A percentile compares a stretch with the other conserved stretches of the same genome.
phyloP scores from a whole-genome alignment of 2,329 filamentous ascomycete species.

The Colletotrichum truncatum region DNA sequence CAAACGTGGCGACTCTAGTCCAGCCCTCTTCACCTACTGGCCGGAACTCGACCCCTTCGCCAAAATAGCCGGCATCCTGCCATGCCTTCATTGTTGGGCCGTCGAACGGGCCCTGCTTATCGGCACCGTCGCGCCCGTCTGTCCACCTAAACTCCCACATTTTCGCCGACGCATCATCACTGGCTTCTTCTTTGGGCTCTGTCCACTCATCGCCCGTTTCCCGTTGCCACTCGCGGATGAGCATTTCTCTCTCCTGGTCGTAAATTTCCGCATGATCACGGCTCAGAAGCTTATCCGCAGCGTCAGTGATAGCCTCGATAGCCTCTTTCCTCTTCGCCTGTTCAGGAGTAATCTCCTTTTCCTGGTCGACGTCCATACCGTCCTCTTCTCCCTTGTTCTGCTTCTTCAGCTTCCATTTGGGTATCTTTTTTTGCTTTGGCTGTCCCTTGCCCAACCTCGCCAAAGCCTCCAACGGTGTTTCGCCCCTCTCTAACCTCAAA shows the following conservation, averaged over 20 bases:
- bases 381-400: slow-evolving; percentile 62
- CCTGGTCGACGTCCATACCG: slow-evolving; percentile 76
- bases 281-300: slow-evolving; percentile 86
- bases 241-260: slow-evolving; percentile 83
- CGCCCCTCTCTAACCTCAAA: slow-evolving; percentile 75
- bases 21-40: slow-evolving; percentile 65
- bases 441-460: slow-evolving; percentile 79
- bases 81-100: slow-evolving; percentile 87
- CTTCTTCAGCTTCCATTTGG: slow-evolving; percentile 77
- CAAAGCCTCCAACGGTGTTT: slow-evolving; percentile 89
- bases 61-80: slow-evolving; percentile 93
- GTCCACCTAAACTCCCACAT: slow-evolving; percentile 96
- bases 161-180: slow-evolving; percentile 36
- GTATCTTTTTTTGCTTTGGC: slow-evolving; percentile 63
- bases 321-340: slow-evolving; percentile 75
- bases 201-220: slow-evolving; percentile 90
- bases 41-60: slow-evolving; percentile 85
- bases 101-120: slow-evolving; percentile 88
- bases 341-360: slow-evolving; percentile 70
- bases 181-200: slow-evolving; percentile 50
- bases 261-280: slow-evolving; percentile 91
- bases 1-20: slow-evolving; percentile 60
- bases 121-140: slow-evolving; percentile 82
- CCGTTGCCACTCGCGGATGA: slow-evolving; percentile 83
- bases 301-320: slow-evolving; percentile 86